Evolutionary conservation across 805 yeast genomes (phyloP).

Genomic region (Starmerella gropengiesseri): DNA sequence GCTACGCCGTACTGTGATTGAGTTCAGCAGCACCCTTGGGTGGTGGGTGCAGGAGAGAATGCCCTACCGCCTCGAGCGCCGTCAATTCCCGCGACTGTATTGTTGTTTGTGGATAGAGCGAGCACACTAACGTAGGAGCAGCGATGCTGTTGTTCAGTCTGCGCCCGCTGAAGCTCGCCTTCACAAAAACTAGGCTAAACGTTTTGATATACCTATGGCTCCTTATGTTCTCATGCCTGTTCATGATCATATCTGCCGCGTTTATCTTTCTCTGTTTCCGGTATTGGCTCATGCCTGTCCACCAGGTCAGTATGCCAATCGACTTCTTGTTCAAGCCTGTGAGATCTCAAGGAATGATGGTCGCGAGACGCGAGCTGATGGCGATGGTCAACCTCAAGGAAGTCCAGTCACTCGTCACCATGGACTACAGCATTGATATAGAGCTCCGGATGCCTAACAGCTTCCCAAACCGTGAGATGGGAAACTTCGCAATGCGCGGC

Average conservation of each 20-base stretch:
- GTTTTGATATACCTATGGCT: conserved; percentile 1
- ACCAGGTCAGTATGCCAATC: conserved; percentile 2
- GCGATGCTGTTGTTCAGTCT: neutral
- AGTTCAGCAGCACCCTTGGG: too few relatives aligned
- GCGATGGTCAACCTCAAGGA: conserved; percentile 1
- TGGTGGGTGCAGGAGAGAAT: too few relatives aligned
- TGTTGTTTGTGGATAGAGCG: too few relatives aligned
- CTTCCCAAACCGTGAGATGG: neutral
- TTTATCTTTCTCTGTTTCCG: neutral
- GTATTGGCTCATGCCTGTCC: conserved; percentile 11
- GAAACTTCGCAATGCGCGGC: conserved; percentile 1
- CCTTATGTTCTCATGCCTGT: neutral
- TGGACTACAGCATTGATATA: conserved; percentile 4
- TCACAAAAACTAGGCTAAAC: conserved; percentile 1
- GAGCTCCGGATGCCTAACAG: neutral
- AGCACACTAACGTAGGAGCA: neutral
- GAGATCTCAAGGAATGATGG: neutral
- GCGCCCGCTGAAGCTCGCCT: neutral
- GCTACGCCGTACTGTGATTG: too few relatives aligned
- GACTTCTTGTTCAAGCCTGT: conserved; percentile 16
- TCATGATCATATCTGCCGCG: neutral
- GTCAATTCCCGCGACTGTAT: too few relatives aligned
- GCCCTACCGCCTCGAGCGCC: too few relatives aligned
- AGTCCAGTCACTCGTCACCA: neutral
- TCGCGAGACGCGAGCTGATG: neutral